Evolutionary conservation across 148 eudicot species (phyloP).

Genomic region (Pouteria glomerata): DNA sequence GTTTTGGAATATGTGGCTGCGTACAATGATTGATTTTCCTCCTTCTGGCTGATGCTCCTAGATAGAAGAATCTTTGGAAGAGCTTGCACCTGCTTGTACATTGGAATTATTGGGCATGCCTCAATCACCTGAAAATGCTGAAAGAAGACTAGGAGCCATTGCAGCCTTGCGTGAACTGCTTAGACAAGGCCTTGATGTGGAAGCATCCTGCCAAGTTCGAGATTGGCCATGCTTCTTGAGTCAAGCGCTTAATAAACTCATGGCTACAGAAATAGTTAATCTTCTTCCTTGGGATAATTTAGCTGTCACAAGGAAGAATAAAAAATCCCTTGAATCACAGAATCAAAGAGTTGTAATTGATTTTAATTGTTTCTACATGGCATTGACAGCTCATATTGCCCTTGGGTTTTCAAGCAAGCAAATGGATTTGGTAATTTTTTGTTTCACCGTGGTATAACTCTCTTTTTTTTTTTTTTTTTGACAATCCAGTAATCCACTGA

Average conservation of each 20-base stretch:
- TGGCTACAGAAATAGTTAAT: constrained; percentile 88
- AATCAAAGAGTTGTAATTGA: constrained; percentile 91
- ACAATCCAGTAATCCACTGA: neutral
- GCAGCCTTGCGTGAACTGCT: constrained; percentile 88
- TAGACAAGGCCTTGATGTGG: constrained; percentile 89
- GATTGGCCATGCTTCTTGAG: constrained; percentile 89
- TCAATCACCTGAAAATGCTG: constrained; percentile 74
- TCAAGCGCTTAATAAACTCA: constrained; percentile 77
- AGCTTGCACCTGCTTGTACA: constrained; percentile 92
- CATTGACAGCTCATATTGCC: constrained; percentile 81
- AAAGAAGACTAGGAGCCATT: constrained; percentile 80
- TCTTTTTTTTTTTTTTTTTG: neutral
- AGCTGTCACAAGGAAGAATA: constrained; percentile 78
- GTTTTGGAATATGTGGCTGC: neutral
- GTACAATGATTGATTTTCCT: neutral
- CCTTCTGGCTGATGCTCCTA: constrained; percentile 21
- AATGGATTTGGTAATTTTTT: constrained; percentile 63
- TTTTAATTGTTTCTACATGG: constrained; percentile 69
- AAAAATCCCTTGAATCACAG: constrained; percentile 86
- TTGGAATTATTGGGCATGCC: constrained; percentile 87
- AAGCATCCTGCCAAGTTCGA: constrained; percentile 68
- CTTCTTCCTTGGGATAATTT: constrained; percentile 90
- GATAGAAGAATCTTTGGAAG: constrained; percentile 97
- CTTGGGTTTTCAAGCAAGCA: constrained; percentile 88
- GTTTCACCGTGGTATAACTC: neutral